These are phyloP conservation scores for Babesia sp. DNA, from an alignment of 169 alveolate species.

Conservation along the genomic window DNA sequence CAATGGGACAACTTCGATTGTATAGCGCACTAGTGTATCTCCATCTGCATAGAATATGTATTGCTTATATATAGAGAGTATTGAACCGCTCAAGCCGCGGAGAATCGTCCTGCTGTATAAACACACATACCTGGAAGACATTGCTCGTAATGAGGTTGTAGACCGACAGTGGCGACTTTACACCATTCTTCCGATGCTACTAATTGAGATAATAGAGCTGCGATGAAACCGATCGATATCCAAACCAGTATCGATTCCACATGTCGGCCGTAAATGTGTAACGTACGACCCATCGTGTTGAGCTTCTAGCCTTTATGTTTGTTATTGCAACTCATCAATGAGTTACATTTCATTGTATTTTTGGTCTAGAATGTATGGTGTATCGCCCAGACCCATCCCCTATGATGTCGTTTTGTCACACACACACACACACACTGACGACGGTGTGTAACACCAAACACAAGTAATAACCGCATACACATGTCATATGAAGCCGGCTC, in stretches of 20 bases:
- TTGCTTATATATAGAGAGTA: not conserved
- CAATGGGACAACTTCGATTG: constrained; percentile 81
- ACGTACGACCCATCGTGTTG: constrained; percentile 14
- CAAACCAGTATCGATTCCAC: not conserved
- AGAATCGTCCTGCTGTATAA: not conserved
- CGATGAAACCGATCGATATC: not conserved
- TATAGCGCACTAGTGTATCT: constrained; percentile 79
- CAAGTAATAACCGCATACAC: not conserved
- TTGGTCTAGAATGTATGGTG: not conserved
- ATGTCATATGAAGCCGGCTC: not conserved
- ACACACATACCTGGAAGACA: constrained; percentile 76
- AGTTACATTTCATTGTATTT: too few relatives aligned
- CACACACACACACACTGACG: constrained; percentile 12
- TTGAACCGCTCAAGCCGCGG: not conserved
- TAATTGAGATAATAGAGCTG: constrained; percentile 2
- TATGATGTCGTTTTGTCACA: constrained; percentile 35
- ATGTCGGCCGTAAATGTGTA: constrained; percentile 17
- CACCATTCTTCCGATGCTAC: constrained; percentile 80
- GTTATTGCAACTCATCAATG: too few relatives aligned
- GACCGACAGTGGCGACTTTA: constrained; percentile 82
- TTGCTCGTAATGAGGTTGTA: constrained; percentile 83
- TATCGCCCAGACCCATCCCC: not conserved
- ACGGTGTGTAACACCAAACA: not conserved
- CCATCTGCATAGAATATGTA: constrained; percentile 55
- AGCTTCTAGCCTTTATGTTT: too few relatives aligned